A percentile compares a stretch with the other conserved stretches of the same genome.
Evolutionary conservation across 2,329 filamentous ascomycete species (phyloP).

Genomic region (Cryphonectria carpinicola): DNA sequence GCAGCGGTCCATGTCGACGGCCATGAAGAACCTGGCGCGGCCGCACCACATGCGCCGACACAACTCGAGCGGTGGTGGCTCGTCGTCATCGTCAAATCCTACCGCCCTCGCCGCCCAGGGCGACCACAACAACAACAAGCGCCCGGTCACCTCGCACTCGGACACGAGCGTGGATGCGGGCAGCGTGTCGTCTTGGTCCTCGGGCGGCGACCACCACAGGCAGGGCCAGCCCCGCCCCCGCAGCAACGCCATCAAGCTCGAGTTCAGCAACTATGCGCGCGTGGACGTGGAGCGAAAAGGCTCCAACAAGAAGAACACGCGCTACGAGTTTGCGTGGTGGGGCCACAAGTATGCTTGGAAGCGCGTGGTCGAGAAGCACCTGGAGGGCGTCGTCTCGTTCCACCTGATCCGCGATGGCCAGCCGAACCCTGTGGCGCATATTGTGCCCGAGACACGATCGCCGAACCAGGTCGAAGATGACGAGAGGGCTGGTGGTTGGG

Average conservation of each 20-base stretch:
- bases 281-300: constrained; percentile 78
- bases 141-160: constrained; percentile 43
- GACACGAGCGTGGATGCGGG: constrained; percentile 40
- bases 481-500: constrained; percentile 80
- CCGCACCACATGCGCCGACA: constrained; percentile 42
- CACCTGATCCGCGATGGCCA: constrained; percentile 73
- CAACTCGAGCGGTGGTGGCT: constrained; percentile 37
- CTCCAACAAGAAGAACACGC: constrained; percentile 59
- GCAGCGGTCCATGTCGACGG: constrained; percentile 53
- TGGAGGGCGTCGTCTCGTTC: constrained; percentile 69
- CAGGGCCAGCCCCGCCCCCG: constrained; percentile 54
- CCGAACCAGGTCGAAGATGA: constrained; percentile 73
- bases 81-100: constrained; percentile 23
- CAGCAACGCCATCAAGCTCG: constrained; percentile 82
- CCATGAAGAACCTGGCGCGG: constrained; percentile 46
- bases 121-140: constrained; percentile 18
- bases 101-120: constrained; percentile 33
- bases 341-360: constrained; percentile 84
- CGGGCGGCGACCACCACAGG: constrained; percentile 28
- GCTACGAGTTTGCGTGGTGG: constrained; percentile 96
- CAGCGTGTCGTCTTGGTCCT: constrained; percentile 37
- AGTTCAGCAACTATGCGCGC: constrained; percentile 97
- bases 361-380: constrained; percentile 70
- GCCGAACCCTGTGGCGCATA: constrained; percentile 74
- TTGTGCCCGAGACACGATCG: constrained; percentile 78